Evolutionary conservation across 331 rosid species (phyloP), one percentile per base, ranked within the genome.

Genomic region (Telfairia occidentalis): DNA sequence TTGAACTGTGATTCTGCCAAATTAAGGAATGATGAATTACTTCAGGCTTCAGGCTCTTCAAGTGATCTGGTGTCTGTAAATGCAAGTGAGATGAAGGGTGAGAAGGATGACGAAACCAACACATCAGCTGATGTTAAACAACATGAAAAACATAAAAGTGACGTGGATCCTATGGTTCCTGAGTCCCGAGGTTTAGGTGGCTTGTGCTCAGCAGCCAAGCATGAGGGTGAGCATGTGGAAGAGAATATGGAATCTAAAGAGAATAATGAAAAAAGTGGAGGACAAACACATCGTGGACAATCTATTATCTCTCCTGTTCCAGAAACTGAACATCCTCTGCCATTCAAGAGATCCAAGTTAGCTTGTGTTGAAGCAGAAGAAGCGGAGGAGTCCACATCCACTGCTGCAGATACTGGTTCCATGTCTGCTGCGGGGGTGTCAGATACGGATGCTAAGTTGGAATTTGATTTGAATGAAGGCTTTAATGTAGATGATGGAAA

Each of bases 391-490:
- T 78, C 77, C 73, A 79, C 84, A 23, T 79, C 82, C 10, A 60
- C 79, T 24, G 71, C 67, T 71, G 88, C 77, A 77, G 83, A 81
- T 76, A 74, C 77, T 65, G 78, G 89, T 70, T 74, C 71, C 28
- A 23, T 75, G 19, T 80, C 82, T 35, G 78, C 86, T 49, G 65
- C 38, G 40, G 84, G 77, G 64, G 81, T 30, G 13, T n/a, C 86
- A 29, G 97, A 83, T 78, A 32, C 59, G 29, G 82, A 76, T 30
- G 87, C 81, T 4, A 92, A 81, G 78, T 49, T 92, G 49, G 91
- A 90, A 73, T 92, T 92, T 29, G 98, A 92, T 86, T 90, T 92
- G 80, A 92, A 92, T 28, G 97, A 92, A 79, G 98, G 98, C 32
- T 86, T 86, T 80, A 83, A 82, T 69, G 87, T 77, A n/a, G 96